Evolutionary conservation across 345 rosid genomes (phyloP), one percentile per base, ranked within the genome.

Genomic region (Theobroma cacao): DNA sequence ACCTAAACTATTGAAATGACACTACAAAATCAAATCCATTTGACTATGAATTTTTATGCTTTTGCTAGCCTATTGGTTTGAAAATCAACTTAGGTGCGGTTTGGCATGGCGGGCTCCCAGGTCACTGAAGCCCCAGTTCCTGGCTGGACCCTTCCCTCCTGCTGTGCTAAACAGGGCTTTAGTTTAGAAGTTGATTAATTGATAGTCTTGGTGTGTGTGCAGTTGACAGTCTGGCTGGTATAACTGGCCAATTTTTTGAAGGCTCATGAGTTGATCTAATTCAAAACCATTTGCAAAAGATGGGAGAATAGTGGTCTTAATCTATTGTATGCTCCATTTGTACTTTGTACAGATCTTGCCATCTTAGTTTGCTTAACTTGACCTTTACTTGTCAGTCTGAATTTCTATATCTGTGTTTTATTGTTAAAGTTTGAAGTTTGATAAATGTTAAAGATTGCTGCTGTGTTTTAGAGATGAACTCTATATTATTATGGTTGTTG

Each of bases 281-380:
- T 40, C 33, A 24, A 28, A 47, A 69, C 9, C 30, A 69, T 69
- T 24, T 17, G 56, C 74, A 69, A 12, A 43, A 45, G 34, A 22
- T 43, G 30, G 38, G 56, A 8, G 56, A 69, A 69, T 69, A 5
- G 9, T 26, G 36, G 36, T 8, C 56, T 22, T 6, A 17, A 24
- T 45, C 5, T 24, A 68, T 43, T 68, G 2, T 43, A 12, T 67
- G 26, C 36, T 43, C 72, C 14, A 20, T 64, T 7, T 67, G 9
- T 41, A 41, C 72, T 66, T 66, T 41, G 52, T 66, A n/a, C 52
- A 41, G 31, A 66, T 67, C 38, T 69, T 69, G 74, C 34, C 14
- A 14, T 58, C 30, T 18, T 64, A 43, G 1, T 41, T 67, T 6
- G 33, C 64, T 60, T 34, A 31, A 24, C 71, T 3, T 22, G 31